A percentile compares a stretch with the other conserved stretches of the same genome.
Conservation (phyloP, 768 basidiomycete genomes). For the Boletus rubroflammeus region DNA sequence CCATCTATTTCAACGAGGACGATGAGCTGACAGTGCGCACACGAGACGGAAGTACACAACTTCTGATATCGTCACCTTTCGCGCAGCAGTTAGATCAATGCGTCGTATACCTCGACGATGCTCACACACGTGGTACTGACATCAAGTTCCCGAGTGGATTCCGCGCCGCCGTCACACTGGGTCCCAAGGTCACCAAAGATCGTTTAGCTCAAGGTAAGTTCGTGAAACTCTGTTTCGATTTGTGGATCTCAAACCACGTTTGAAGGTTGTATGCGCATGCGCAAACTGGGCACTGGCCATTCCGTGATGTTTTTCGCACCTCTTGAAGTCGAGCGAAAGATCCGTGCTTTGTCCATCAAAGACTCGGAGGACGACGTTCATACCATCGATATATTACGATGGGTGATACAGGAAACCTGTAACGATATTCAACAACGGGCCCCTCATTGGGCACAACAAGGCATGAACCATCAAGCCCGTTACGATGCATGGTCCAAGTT, state of each 20-base stretch:
- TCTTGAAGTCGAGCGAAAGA: constrained; percentile 35
- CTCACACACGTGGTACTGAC: constrained; percentile 48
- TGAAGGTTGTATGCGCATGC: constrained; percentile 49
- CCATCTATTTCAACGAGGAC: constrained; percentile 37
- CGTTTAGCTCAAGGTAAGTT: constrained; percentile 41
- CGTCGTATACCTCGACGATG: constrained; percentile 51
- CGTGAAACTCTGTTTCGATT: no score
- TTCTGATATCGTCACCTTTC: not conserved
- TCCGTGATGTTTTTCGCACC: constrained; percentile 46
- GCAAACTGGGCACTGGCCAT: constrained; percentile 43
- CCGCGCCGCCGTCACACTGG: constrained; percentile 28
- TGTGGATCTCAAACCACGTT: not conserved
- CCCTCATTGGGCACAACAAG: constrained; percentile 44
- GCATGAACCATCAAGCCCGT: constrained; percentile 32
- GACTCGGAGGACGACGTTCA: not conserved
- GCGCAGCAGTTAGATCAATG: constrained; percentile 38
- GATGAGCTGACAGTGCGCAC: constrained; percentile 3
- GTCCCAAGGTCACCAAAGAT: constrained; percentile 51
- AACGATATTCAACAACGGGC: constrained; percentile 34
- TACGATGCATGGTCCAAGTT: constrained; percentile 16
- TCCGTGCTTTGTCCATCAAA: constrained; percentile 28
- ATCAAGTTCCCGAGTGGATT: constrained; percentile 42
- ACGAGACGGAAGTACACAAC: not conserved
- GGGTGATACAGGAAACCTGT: constrained; percentile 46
- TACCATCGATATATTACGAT: constrained; percentile 40